Evolutionary conservation across 2,329 filamentous ascomycete species (phyloP).

Genomic region (Diaporthe ampelina): DNA sequence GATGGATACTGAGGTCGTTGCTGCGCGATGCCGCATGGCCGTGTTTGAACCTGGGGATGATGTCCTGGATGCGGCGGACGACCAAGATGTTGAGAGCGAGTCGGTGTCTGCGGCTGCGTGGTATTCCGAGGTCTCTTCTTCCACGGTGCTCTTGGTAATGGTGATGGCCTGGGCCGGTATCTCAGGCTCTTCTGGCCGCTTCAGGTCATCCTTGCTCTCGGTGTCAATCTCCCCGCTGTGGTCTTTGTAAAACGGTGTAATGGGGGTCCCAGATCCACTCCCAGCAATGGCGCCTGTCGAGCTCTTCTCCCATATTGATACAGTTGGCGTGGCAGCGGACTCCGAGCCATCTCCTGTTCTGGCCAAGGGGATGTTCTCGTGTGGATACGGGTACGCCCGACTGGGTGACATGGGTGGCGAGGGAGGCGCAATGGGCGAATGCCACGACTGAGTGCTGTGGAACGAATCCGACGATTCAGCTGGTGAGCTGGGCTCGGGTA

Average conservation of each 20-base stretch:
- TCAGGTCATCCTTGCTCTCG: background rate
- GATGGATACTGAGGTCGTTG: slow-evolving; percentile 65
- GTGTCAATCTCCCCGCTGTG: background rate
- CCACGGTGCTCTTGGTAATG: background rate
- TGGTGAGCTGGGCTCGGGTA: slow-evolving; percentile 53
- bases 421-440: slow-evolving; percentile 59
- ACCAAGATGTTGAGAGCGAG: slow-evolving; percentile 46
- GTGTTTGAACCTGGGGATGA: slow-evolving; percentile 28
- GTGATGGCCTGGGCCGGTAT: background rate
- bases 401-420: slow-evolving; percentile 60
- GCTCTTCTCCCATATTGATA: slow-evolving; percentile 48
- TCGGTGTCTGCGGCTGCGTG: slow-evolving; percentile 39
- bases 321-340: slow-evolving; percentile 51
- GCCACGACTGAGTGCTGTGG: slow-evolving; percentile 67
- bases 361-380: slow-evolving; percentile 56
- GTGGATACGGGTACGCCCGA: slow-evolving; percentile 54
- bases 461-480: slow-evolving; percentile 66
- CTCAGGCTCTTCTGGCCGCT: background rate
- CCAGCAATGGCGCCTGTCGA: slow-evolving; percentile 46
- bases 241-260: slow-evolving; percentile 34
- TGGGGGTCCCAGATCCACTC: slow-evolving; percentile 31
- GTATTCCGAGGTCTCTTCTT: background rate
- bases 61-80: slow-evolving; percentile 38
- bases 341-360: slow-evolving; percentile 51
- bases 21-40: slow-evolving; percentile 63